phyloP scores from a whole-genome alignment of 2,329 filamentous ascomycete genomes.

The Neopestalotiopsis clavispora region DNA sequence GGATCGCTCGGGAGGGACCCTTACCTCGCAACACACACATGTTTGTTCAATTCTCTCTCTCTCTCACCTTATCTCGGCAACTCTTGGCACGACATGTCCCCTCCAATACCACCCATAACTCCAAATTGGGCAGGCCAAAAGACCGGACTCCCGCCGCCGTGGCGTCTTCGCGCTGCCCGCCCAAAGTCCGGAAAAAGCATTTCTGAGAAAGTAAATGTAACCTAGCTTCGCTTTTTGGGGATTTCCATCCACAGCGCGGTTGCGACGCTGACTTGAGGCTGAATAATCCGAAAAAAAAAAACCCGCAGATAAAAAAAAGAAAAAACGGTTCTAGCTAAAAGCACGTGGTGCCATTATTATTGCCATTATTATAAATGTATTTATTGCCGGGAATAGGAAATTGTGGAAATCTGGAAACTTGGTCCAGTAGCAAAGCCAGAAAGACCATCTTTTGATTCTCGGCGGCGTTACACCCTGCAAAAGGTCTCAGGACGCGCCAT shows the following conservation, averaged over 20 bases:
- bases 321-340: not conserved
- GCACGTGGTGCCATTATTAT: not conserved
- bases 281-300: not conserved
- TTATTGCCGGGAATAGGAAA: too few relatives aligned
- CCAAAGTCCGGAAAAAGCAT: not conserved
- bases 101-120: not conserved
- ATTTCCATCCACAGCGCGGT: not conserved
- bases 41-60: not conserved
- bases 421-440: too few relatives aligned
- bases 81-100: not conserved
- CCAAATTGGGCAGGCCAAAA: not conserved
- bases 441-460: too few relatives aligned
- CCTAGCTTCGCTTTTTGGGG: not conserved
- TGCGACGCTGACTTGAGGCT: slow-evolving; percentile 9
- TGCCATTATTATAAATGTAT: not conserved
- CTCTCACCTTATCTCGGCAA: not conserved
- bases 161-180: not conserved
- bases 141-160: not conserved
- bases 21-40: not conserved
- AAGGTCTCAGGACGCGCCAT: not conserved
- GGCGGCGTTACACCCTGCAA: too few relatives aligned
- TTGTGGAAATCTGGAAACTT: too few relatives aligned
- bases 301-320: not conserved
- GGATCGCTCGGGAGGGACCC: not conserved
- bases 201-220: not conserved